Conservation (phyloP, 148 eudicot genomes). For the Vaccinium darrowii region DNA sequence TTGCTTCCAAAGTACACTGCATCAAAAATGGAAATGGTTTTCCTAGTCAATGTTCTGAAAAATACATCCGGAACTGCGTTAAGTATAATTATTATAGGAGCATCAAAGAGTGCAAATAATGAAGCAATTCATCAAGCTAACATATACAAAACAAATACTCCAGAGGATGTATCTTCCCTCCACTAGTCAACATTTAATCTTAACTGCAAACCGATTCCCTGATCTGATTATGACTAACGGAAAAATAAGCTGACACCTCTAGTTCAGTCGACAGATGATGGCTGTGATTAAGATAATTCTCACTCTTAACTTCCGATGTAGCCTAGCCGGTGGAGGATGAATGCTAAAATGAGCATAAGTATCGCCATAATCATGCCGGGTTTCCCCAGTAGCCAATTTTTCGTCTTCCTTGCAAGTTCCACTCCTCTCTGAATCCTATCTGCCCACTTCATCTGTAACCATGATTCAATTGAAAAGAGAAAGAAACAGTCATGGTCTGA, state of each 20-base stretch:
- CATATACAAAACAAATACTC: background rate
- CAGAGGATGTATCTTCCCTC: background rate
- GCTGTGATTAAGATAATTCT: background rate
- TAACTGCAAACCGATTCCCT: background rate
- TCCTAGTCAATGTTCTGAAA: background rate
- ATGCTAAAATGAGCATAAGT: conserved; percentile 72
- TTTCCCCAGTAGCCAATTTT: conserved; percentile 89
- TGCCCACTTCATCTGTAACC: conserved; percentile 89
- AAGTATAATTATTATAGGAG: background rate
- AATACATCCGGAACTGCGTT: background rate
- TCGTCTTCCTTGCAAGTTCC: conserved; percentile 74
- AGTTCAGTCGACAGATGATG: background rate
- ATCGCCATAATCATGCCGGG: conserved; percentile 81
- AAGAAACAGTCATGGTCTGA: background rate
- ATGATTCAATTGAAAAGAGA: conserved; percentile 1
- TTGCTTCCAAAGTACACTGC: background rate
- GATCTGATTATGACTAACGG: background rate
- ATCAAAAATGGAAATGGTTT: background rate
- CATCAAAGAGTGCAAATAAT: conserved; percentile 7
- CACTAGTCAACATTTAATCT: background rate
- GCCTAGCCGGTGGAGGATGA: conserved; percentile 80
- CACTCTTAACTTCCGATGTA: conserved; percentile 57
- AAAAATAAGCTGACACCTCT: background rate
- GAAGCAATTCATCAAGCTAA: background rate
- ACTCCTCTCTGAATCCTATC: conserved; percentile 85